Evolutionary conservation across 805 yeast genomes (phyloP).

Genomic region (Komagataella kurtzmanii): DNA sequence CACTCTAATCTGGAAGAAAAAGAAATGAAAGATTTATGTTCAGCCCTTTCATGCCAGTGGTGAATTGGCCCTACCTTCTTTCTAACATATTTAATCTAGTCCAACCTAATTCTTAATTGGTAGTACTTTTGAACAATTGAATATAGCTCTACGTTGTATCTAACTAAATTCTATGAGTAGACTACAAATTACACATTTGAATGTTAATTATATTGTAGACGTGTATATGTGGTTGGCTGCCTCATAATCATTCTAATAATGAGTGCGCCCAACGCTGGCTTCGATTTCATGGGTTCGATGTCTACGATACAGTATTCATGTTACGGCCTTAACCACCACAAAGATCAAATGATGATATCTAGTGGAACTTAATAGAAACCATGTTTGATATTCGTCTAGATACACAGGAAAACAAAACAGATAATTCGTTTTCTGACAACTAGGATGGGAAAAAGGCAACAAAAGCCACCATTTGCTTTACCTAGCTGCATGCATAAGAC

Average conservation of each 20-base stretch:
- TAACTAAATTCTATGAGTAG: too few species aligned
- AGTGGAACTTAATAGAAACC: background rate
- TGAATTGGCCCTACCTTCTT: background rate
- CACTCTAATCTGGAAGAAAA: background rate
- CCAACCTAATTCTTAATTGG: background rate
- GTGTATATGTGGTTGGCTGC: too few species aligned
- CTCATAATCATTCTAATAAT: too few species aligned
- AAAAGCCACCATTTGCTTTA: background rate
- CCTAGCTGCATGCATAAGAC: background rate
- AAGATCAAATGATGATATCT: background rate
- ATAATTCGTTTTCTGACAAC: background rate
- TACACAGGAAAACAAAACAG: background rate
- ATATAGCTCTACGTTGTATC: background rate
- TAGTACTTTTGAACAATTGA: too few species aligned
- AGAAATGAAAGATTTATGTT: background rate
- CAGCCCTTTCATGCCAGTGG: background rate
- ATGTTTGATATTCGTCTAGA: background rate
- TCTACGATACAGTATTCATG: background rate
- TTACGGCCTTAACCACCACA: background rate
- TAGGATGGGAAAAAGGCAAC: background rate
- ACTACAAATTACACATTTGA: too few species aligned
- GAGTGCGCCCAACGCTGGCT: too few species aligned
- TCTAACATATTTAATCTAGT: background rate
- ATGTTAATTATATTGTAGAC: too few species aligned
- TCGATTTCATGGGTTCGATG: too few species aligned